Base-by-base conservation (phyloP, 2,329 filamentous ascomycete species). In the Orbilia blumenaviensis region DNA sequence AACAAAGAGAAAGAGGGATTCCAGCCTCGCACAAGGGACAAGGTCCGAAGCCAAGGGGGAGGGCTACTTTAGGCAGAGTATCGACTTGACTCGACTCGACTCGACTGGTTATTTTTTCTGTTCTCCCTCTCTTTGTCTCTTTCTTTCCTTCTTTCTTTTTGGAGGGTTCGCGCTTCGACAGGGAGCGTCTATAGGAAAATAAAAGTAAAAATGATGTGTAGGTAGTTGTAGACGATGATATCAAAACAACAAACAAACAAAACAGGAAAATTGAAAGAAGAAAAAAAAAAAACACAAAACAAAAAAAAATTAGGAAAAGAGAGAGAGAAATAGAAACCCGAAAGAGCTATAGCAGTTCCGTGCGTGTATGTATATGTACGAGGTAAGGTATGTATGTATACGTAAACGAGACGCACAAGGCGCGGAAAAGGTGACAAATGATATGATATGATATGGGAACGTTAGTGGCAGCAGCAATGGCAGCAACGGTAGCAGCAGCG, bases 351-450 rank as follows among this genome's bases (percentile, higher is more conserved):
- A 46, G 36, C 21, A 27, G 25, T 16, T 21, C 48, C 25, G 23
- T 29, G 36, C 14, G 27, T 44, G 41, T 21, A 21, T 36, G 61
- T 18, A 50, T 27, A 41, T 38, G 50, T 21, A 36, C 10, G 42
- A 18, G 25, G 25, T 52, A 25, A 64, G 16, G 29, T 66, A 36
- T 50, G 29, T 66, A 36, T 50, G 68, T 66, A 56, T 66, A 61
- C 60, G 61, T 66, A 61, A 66, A 73, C 62, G 50, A 54, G 60
- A 64, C 42, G 61, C 63, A 75, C 64, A 68, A 64, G 62, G 63
- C 69, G 69, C 69, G 69, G 63, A 42, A 69, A 44, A 46, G 50
- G 69, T 75, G 62, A 66, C 68, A 74, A 75, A 75, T 75, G 63
- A 29, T 63, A 67, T 69, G 66, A 21, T 68, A n/a, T n/a, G n/a